phyloP scores from a whole-genome alignment of 306 rosid genomes.

The Ormosia semicastrata region DNA sequence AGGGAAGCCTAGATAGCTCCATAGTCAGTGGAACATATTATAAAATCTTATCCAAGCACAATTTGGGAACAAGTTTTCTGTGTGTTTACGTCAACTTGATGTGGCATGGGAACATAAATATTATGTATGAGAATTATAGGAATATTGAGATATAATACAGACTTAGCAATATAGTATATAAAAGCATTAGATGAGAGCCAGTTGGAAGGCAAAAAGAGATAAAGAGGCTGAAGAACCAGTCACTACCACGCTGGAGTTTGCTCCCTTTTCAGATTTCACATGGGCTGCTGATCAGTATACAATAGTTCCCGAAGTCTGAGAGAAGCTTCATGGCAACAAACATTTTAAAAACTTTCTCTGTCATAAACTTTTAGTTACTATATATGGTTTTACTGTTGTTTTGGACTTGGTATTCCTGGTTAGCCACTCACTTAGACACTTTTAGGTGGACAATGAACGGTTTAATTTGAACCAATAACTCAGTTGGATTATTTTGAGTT shows the following conservation, averaged over 20 bases:
- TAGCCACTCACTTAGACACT: background rate
- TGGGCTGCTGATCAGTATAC: background rate
- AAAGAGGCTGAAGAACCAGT: background rate
- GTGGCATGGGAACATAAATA: background rate
- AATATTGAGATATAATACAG: no score
- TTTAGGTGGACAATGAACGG: background rate
- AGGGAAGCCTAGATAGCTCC: background rate
- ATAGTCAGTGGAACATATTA: background rate
- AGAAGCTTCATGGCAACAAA: background rate
- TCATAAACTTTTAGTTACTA: background rate
- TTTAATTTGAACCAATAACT: background rate
- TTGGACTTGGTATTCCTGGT: background rate
- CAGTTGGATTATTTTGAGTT: background rate
- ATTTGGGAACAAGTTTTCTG: background rate
- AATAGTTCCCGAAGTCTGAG: background rate
- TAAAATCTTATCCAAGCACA: background rate
- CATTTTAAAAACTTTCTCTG: background rate
- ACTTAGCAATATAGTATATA: background rate
- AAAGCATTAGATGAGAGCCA: background rate
- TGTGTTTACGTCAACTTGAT: background rate
- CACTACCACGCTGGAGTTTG: background rate
- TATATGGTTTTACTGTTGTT: background rate
- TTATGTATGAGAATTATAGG: background rate
- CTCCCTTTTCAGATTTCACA: constrained; percentile 14
- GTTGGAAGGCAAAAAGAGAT: constrained; percentile 13